phyloP scores from a whole-genome alignment of 164 flowering plant species.

The Magnolia sinica region DNA sequence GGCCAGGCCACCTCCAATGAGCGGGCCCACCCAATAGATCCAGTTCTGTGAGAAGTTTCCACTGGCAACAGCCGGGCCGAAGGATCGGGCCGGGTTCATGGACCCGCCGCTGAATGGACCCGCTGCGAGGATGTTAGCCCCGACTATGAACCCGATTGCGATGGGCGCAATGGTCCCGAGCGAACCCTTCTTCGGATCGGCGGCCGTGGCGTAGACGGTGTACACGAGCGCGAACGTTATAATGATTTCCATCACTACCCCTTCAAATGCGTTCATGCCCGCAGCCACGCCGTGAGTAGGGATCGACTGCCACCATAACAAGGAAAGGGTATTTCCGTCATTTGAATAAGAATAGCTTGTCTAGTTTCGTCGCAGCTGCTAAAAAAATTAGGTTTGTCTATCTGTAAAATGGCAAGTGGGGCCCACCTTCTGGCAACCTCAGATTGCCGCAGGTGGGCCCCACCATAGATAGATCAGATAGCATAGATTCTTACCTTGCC shows the following conservation, averaged over 20 bases:
- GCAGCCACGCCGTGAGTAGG: conserved; percentile 50
- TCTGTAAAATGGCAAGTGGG: not conserved
- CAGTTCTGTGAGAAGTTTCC: conserved; percentile 48
- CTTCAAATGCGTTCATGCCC: conserved; percentile 36
- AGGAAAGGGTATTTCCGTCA: too few species aligned
- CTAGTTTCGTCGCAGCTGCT: too few species aligned
- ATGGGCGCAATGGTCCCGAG: conserved; percentile 64
- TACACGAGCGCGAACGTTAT: conserved; percentile 66
- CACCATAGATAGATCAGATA: too few species aligned
- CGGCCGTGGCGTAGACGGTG: conserved; percentile 78
- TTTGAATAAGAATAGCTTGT: not conserved
- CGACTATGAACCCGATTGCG: conserved; percentile 75
- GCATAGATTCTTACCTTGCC: conserved; percentile 34
- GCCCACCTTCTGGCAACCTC: not conserved
- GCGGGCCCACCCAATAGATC: conserved; percentile 82
- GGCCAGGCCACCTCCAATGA: conserved; percentile 66
- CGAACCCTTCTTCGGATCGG: conserved; percentile 65
- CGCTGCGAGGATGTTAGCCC: conserved; percentile 69
- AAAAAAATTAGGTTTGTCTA: too few species aligned
- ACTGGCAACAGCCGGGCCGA: conserved; percentile 65
- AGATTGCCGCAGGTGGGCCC: too few species aligned
- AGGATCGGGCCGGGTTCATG: conserved; percentile 77
- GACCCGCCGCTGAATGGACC: conserved; percentile 78
- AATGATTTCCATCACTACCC: conserved; percentile 54
- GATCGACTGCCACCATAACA: conserved; percentile 28